These are phyloP conservation scores for Pythium volutum DNA, from an alignment of 352 stramenopile species.

Conservation along the genomic window DNA sequence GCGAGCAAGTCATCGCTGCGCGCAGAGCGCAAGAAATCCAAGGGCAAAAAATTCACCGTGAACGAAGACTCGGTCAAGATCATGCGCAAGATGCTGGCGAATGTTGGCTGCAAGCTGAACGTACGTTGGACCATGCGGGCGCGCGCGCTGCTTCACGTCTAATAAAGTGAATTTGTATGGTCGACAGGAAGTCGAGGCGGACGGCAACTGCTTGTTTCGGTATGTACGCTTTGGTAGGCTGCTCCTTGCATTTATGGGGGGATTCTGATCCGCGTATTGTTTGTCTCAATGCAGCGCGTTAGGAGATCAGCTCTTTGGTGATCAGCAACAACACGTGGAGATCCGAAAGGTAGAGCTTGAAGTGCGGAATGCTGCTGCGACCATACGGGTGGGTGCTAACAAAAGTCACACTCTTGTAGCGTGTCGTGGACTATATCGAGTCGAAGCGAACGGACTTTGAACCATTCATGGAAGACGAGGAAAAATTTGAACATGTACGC, in stretches of 20 bases:
- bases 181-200: constrained; percentile 63
- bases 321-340: constrained; percentile 60
- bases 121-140: constrained; percentile 23
- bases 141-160: too few relatives aligned
- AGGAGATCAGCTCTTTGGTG: constrained; percentile 69
- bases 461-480: constrained; percentile 87
- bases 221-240: constrained; percentile 20
- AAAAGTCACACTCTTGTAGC: constrained; percentile 28
- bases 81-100: constrained; percentile 54
- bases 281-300: constrained; percentile 48
- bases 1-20: constrained; percentile 10
- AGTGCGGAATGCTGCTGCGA: background rate
- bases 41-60: constrained; percentile 25
- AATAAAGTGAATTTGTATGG: background rate
- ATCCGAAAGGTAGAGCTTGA: constrained; percentile 52
- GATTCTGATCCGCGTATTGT: background rate
- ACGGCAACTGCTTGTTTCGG: constrained; percentile 86
- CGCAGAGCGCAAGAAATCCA: constrained; percentile 36
- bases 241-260: background rate
- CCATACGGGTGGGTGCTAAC: background rate
- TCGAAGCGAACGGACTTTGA: constrained; percentile 72
- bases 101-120: constrained; percentile 68
- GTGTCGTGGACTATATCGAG: constrained; percentile 70
- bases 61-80: constrained; percentile 44
- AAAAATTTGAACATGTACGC: constrained; percentile 79